Conservation (phyloP, 352 stramenopile species). For the Globisporangium takayamanum region DNA sequence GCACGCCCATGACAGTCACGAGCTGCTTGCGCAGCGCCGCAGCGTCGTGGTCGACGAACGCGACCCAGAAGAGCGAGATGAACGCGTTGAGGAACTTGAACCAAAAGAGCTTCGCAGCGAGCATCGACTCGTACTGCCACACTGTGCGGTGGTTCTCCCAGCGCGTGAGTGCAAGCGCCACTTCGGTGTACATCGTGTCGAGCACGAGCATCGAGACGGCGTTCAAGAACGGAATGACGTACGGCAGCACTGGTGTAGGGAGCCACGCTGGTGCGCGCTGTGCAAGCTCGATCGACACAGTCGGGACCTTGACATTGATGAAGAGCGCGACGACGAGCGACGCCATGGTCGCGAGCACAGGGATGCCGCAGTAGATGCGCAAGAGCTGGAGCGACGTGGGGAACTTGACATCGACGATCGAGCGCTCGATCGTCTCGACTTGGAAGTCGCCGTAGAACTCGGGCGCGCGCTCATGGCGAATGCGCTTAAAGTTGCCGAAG, state of each 20-base stretch:
- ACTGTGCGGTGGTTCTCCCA: conserved; percentile 81
- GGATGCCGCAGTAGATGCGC: conserved; percentile 52
- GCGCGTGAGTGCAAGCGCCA: conserved; percentile 46
- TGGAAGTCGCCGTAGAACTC: conserved; percentile 73
- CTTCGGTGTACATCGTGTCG: conserved; percentile 59
- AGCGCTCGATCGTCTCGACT: conserved; percentile 36
- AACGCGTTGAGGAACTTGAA: conserved; percentile 85
- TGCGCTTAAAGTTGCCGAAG: conserved; percentile 74
- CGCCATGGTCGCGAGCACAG: conserved; percentile 49
- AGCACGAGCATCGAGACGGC: conserved; percentile 66
- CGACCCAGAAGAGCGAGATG: conserved; percentile 75
- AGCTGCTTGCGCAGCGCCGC: conserved; percentile 51
- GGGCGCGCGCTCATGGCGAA: conserved; percentile 37
- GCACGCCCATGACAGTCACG: conserved; percentile 61
- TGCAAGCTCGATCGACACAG: conserved; percentile 20
- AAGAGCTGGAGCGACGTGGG: conserved; percentile 50
- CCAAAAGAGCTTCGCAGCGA: conserved; percentile 70
- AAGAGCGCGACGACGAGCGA: conserved; percentile 49
- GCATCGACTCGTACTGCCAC: conserved; percentile 72
- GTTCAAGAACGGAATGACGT: conserved; percentile 60
- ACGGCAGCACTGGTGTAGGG: conserved; percentile 28
- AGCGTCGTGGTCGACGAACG: conserved; percentile 56
- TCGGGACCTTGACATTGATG: conserved; percentile 39
- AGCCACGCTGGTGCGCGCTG: conserved; percentile 29
- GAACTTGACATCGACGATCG: conserved; percentile 49